Evolutionary conservation across 1,284 basidiomycete species (phyloP).

Genomic region (Porogramme epimiltina): DNA sequence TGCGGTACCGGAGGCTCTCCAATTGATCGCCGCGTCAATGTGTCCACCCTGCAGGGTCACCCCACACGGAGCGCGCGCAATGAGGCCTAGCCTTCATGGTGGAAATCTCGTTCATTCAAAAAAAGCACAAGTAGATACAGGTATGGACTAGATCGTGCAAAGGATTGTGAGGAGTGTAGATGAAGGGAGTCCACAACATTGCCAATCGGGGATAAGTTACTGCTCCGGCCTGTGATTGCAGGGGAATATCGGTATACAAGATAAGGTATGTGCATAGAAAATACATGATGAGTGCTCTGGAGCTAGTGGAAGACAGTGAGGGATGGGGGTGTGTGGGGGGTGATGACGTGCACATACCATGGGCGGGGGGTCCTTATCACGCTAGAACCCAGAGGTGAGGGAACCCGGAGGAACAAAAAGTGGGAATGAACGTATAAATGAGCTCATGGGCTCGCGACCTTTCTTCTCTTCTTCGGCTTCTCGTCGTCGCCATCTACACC

Average conservation of each 20-base stretch:
- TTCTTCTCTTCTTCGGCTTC: constrained; percentile 28
- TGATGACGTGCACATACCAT: too few relatives aligned
- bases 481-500: constrained; percentile 22
- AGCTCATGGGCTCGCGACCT: constrained; percentile 14
- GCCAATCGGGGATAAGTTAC: constrained; percentile 3
- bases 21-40: too few relatives aligned
- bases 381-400: not conserved
- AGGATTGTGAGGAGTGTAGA: constrained; percentile 9
- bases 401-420: too few relatives aligned
- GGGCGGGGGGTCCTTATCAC: too few relatives aligned
- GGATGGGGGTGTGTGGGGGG: too few relatives aligned
- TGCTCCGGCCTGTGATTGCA: constrained; percentile 2
- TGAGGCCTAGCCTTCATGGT: too few relatives aligned
- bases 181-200: not conserved
- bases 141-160: constrained; percentile 2
- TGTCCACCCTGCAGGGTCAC: too few relatives aligned
- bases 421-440: not conserved
- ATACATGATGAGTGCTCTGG: not conserved
- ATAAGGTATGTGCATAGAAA: constrained; percentile 7
- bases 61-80: too few relatives aligned
- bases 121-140: not conserved
- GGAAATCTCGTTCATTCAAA: too few relatives aligned
- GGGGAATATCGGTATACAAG: constrained; percentile 5
- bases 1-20: too few relatives aligned
- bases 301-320: too few relatives aligned